Base-by-base conservation (phyloP, 495 filamentous ascomycete species). In the Talaromyces borbonicus region DNA sequence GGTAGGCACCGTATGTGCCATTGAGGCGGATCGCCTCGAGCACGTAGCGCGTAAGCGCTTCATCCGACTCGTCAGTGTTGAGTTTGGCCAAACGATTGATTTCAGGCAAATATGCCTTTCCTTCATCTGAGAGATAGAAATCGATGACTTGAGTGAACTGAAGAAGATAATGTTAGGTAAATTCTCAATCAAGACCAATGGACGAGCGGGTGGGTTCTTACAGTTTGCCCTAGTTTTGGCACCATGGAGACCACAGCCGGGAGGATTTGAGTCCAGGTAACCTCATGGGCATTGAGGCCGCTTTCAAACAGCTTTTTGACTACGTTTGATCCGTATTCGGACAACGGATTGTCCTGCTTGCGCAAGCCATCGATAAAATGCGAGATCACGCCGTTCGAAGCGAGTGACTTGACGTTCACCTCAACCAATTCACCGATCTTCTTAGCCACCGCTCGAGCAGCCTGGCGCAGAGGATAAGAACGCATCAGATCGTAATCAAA, bases 121-220 rank as follows among this genome's bases (percentile, higher is more conserved):
- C 77, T 11, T 73, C 66, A 23, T 63, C 59, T 0, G 72, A 73
- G 22, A 88, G 67, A 66, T 87, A 93, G 68, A 79, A 90, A 56
- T 93, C 86, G 8, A 90, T 72, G 8, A 85, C 73, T 62, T 87
- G 82, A 7, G 84, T 80, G 52, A 92, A 83, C 62, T 66, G 25
- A 24, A 42, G 8, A 40, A 3, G 15, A 8, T 26, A 3, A 26
- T 41, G n/a, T n/a, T n/a, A n/a, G n/a, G n/a, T n/a, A n/a, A n/a
- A n/a, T n/a, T n/a, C n/a, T n/a, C n/a, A n/a, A n/a, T n/a, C n/a
- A n/a, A n/a, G n/a, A n/a, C 4, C 2, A 48, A 38, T 23, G n/a
- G 1, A 31, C 8, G 20, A 18, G 29, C 20, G 11, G 11, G 12
- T 14, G 9, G 37, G 18, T 5, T 47, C 60, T 52, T 53, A 69